Percentiles rank a stretch among this genome's conserved stretches.
These are phyloP conservation scores for Thelonectria blattea DNA, from an alignment of 2,329 filamentous ascomycete genomes.

Conservation along the genomic window DNA sequence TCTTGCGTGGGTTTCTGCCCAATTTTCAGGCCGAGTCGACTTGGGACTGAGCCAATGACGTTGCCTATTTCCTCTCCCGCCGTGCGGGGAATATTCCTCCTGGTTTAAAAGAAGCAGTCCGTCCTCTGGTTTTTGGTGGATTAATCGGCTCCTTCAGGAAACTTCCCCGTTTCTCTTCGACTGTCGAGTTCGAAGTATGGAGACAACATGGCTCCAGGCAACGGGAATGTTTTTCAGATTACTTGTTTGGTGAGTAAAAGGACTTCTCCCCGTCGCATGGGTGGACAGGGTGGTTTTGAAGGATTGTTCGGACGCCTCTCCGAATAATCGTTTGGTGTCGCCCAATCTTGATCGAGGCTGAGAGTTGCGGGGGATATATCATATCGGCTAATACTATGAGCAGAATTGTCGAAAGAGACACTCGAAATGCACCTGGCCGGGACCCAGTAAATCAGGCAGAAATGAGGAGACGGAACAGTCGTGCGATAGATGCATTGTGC, in stretches of 20 bases:
- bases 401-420: conserved; percentile 23
- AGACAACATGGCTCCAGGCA: conserved; percentile 18
- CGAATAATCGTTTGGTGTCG: neutral
- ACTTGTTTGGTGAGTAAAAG: conserved; percentile 15
- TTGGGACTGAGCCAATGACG: neutral
- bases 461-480: conserved; percentile 20
- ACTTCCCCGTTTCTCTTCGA: conserved; percentile 5
- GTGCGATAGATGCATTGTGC: conserved; percentile 19
- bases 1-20: conserved; percentile 10
- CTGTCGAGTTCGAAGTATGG: conserved; percentile 3
- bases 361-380: neutral
- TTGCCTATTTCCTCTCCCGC: neutral
- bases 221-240: conserved; percentile 4
- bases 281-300: neutral
- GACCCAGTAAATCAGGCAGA: neutral
- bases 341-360: neutral
- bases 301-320: neutral
- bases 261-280: neutral
- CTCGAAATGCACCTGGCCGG: conserved; percentile 20
- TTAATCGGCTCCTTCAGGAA: conserved; percentile 11
- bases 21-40: neutral
- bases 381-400: neutral
- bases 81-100: conserved; percentile 20
- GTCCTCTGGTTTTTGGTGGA: neutral
- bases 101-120: neutral